Evolutionary conservation across 768 basidiomycete species (phyloP), one percentile per base, ranked within the genome.

Genomic region (Mycena belliarum): DNA sequence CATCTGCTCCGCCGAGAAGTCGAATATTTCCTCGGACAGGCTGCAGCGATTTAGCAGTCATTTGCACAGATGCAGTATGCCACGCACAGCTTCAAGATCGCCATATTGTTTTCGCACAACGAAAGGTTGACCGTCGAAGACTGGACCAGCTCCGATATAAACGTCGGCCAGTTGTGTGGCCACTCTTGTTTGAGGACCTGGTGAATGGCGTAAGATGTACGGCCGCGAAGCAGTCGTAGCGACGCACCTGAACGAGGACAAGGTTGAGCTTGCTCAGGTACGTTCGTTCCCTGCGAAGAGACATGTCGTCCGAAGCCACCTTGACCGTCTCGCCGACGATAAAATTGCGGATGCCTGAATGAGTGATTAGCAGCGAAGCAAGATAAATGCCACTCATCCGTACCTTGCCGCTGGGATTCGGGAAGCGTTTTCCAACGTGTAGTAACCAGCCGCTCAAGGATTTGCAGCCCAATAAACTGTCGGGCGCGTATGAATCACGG

Each of bases 61-160:
- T 16, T 11, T 6, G 10, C n/a, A 40, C 12, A 15, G 23, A 42
- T 6, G 7, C 18, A 16, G 24, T 6, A n/a, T 8, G 16, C 7
- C 35, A 29, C 60, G 47, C 56, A 62, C 18, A 99, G 82, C 68
- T 93, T 92, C 66, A 98, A 80, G 71, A 99, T 99, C 73, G 93
- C 85, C 97, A 99, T 99, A 76, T 99, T 99, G 81, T 99, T 99
- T 76, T 99, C 97, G 82, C 97, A 98, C 23, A 98, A 83, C 2
- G 93, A 88, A 33, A 98, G 85, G 70, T 95, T 98, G 43, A 91
- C 93, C 72, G 96, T 96, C 35, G 96, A 98, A 9, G 96, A 97
- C 65, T 95, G 89, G 57, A 98, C 94, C 47, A 99, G 91, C 73
- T 98, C 95, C 10, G 91, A 86, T 66, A 98, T 96, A 78, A 98